These are phyloP conservation scores for Phoma sp. DNA, from an alignment of 2,329 filamentous ascomycete species.

Conservation along the genomic window DNA sequence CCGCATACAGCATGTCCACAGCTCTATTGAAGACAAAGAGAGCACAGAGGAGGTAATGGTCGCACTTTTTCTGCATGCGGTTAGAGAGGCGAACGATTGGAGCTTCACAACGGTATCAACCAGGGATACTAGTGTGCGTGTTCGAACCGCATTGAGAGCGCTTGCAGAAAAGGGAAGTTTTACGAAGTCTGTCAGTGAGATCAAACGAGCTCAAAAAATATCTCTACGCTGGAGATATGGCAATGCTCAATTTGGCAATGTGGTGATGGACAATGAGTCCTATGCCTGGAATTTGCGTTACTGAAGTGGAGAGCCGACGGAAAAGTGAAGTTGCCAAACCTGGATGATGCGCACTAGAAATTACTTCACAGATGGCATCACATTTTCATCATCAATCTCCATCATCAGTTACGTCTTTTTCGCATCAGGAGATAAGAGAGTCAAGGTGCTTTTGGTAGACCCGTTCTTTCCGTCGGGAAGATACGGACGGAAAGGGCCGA, in stretches of 20 bases:
- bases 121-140: neutral
- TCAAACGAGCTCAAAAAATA: neutral
- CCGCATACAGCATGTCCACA: conserved; percentile 5
- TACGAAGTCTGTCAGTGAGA: neutral
- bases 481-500: conserved; percentile 9
- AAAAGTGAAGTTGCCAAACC: neutral
- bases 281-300: conserved; percentile 1
- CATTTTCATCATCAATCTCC: neutral
- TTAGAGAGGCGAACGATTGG: conserved; percentile 10
- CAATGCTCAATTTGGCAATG: neutral
- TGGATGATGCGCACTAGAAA: neutral
- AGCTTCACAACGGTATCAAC: conserved; percentile 3
- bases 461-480: conserved; percentile 13
- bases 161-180: neutral
- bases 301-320: neutral
- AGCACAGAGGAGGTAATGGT: neutral
- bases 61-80: neutral
- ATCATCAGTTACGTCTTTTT: neutral
- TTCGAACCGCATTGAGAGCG: neutral
- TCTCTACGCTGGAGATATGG: neutral
- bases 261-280: neutral
- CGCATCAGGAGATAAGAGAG: neutral
- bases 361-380: too few relatives aligned
- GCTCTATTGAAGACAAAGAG: neutral
- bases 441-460: neutral